phyloP scores from a whole-genome alignment of 495 filamentous ascomycete species.

The Trichoderma orchidacearum region DNA sequence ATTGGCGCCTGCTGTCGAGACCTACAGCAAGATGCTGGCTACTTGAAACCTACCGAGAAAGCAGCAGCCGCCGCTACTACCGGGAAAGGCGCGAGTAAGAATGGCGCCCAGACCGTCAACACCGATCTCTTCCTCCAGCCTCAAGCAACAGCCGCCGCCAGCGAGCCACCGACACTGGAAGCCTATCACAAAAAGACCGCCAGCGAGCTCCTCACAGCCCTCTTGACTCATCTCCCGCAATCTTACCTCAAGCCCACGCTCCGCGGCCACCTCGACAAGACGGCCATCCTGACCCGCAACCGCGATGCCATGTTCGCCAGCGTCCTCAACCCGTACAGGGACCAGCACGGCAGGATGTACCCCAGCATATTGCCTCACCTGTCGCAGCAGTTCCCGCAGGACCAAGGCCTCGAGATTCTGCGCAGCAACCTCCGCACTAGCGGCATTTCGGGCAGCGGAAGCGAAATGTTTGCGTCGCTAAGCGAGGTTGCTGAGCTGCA shows the following conservation, averaged over 20 bases:
- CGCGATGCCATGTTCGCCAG: constrained; percentile 63
- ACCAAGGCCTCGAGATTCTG: constrained; percentile 56
- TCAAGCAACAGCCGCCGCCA: neutral
- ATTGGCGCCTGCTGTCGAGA: constrained; percentile 52
- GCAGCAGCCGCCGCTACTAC: constrained; percentile 3
- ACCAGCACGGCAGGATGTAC: constrained; percentile 39
- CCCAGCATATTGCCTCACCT: constrained; percentile 69
- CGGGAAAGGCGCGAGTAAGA: constrained; percentile 16
- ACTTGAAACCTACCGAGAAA: constrained; percentile 14
- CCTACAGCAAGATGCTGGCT: constrained; percentile 33
- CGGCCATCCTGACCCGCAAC: constrained; percentile 53
- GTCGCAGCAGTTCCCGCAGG: constrained; percentile 40
- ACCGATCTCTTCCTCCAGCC: constrained; percentile 35
- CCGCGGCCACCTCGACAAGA: constrained; percentile 61
- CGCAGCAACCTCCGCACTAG: constrained; percentile 43
- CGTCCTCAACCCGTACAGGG: constrained; percentile 58
- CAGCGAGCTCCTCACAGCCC: constrained; percentile 41
- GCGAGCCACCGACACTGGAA: neutral
- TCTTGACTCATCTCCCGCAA: constrained; percentile 47
- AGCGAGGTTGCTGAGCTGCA: constrained; percentile 38
- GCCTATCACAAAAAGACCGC: constrained; percentile 28
- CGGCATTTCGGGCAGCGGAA: neutral
- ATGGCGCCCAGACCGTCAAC: constrained; percentile 27
- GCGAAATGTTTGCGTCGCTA: constrained; percentile 1
- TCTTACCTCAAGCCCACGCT: constrained; percentile 46